A percentile compares a stretch with the other conserved stretches of the same genome.
These are phyloP conservation scores for Zanthoxylum bungeanum DNA, from an alignment of 345 rosid species.

Conservation along the genomic window DNA sequence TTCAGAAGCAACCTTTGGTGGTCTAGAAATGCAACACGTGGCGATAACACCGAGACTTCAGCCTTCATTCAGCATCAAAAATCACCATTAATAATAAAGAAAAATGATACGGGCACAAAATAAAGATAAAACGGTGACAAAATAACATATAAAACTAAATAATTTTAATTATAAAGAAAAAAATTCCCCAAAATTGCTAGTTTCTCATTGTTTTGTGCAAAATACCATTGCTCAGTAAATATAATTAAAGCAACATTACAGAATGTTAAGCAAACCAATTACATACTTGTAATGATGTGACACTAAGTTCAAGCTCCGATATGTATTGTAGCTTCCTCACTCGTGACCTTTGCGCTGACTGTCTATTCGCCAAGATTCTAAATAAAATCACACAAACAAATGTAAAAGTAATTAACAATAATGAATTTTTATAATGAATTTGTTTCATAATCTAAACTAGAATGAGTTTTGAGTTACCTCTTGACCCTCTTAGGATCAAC, in stretches of 20 bases:
- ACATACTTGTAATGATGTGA: conserved; percentile 73
- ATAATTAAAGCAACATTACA: neutral
- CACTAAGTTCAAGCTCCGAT: conserved; percentile 88
- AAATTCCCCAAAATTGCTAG: too few relatives aligned
- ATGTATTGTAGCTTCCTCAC: conserved; percentile 91
- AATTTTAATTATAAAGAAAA: too few relatives aligned
- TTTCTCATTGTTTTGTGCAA: too few relatives aligned
- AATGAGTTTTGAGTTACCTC: conserved; percentile 40
- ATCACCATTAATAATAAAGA: neutral
- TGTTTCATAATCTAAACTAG: too few relatives aligned
- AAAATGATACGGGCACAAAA: too few relatives aligned
- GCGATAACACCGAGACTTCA: conserved; percentile 84
- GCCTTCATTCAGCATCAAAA: conserved; percentile 37
- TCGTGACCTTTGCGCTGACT: conserved; percentile 92
- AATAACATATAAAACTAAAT: too few relatives aligned
- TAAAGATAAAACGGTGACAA: too few relatives aligned
- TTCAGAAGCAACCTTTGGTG: conserved; percentile 85
- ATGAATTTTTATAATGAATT: neutral
- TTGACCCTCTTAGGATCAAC: conserved; percentile 85
- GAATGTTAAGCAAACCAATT: neutral
- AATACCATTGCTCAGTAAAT: too few relatives aligned
- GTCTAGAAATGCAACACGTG: conserved; percentile 78
- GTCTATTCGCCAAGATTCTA: conserved; percentile 92
- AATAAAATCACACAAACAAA: neutral
- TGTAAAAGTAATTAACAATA: neutral